Base-by-base conservation (phyloP, 352 stramenopile species). In the Phytophthora ramorum region DNA sequence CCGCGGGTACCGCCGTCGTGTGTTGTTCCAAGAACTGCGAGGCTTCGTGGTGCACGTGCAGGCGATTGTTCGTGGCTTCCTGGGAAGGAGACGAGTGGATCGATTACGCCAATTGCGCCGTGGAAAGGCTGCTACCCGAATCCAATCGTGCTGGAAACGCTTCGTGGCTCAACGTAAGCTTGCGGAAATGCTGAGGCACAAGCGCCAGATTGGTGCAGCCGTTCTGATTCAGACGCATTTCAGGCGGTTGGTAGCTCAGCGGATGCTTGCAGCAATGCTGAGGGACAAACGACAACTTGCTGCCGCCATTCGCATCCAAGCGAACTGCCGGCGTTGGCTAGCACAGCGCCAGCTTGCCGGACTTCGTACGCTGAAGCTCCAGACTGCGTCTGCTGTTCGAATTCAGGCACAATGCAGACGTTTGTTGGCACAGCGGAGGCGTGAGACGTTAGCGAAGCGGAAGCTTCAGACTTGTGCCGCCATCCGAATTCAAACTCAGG, bases 21-120 rank as follows among this genome's bases (percentile, higher is more conserved):
- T 63, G n/a, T 55, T 62, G 12, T 89, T 76, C 34, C 78, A 70
- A 45, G 37, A 79, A 50, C 47, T 87, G 16, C 61, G 73, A 35
- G 54, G 35, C 5, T 77, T 77, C 26, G 71, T 73, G 4, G 30
- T 77, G 3, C 71, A 71, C 12, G 61, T 85, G 4, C 78, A 89
- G 30, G 62, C 73, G 17, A 79, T 87, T 58, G 69, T 75, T n/a
- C 68, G 80, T 38, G 66, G 78, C 7, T 89, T 78, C 49, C 59
- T 89, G 4, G 74, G 58, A 40, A 62, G 67, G 17, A 79, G 65
- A 54, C 65, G 63, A 44, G 64, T 81, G 28, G 50, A 63, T 12
- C 71, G 73, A 43, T 44, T 85, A 20, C 74, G 66, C 12, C 62
- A 66, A 24, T 38, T 64, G 10, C 70, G 73, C 28, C 65, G 73